phyloP scores from a whole-genome alignment of 257 asterid species.

The Ehretia macrophylla region DNA sequence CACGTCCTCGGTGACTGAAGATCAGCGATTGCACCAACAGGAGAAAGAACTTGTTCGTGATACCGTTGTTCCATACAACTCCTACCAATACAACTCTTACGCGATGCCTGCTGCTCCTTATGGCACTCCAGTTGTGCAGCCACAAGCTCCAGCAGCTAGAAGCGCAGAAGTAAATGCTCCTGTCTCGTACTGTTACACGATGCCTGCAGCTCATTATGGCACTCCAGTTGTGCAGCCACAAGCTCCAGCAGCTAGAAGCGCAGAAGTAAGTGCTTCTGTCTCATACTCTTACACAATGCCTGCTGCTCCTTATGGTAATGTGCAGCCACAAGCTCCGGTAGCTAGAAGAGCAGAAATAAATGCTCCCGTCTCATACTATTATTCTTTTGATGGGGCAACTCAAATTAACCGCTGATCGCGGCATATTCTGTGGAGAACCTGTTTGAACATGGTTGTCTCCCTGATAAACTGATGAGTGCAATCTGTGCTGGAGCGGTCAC shows the following conservation, averaged over 20 bases:
- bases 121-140: conserved; percentile 23
- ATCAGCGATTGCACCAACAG: conserved; percentile 19
- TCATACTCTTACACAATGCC: conserved; percentile 7
- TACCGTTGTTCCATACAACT: conserved; percentile 18
- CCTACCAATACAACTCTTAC: conserved; percentile 9
- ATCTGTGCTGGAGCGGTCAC: too few relatives aligned
- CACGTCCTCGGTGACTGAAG: conserved; percentile 22
- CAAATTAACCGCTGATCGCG: not conserved
- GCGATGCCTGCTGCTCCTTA: conserved; percentile 16
- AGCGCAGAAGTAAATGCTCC: too few relatives aligned
- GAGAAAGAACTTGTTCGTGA: conserved; percentile 19
- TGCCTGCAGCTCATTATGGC: conserved; percentile 18
- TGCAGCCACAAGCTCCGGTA: conserved; percentile 21
- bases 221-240: conserved; percentile 27
- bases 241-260: conserved; percentile 13
- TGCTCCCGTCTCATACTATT: not conserved
- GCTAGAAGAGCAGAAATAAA: not conserved
- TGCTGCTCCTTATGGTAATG: conserved; percentile 15
- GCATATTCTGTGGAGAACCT: not conserved
- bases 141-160: conserved; percentile 18
- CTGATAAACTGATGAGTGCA: too few relatives aligned
- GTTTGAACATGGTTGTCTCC: conserved; percentile 5
- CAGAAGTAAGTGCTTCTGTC: too few relatives aligned
- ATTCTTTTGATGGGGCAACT: conserved; percentile 1
- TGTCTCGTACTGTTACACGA: not conserved